phyloP scores from a whole-genome alignment of 257 asterid species.

The Nicotiana knightiana region DNA sequence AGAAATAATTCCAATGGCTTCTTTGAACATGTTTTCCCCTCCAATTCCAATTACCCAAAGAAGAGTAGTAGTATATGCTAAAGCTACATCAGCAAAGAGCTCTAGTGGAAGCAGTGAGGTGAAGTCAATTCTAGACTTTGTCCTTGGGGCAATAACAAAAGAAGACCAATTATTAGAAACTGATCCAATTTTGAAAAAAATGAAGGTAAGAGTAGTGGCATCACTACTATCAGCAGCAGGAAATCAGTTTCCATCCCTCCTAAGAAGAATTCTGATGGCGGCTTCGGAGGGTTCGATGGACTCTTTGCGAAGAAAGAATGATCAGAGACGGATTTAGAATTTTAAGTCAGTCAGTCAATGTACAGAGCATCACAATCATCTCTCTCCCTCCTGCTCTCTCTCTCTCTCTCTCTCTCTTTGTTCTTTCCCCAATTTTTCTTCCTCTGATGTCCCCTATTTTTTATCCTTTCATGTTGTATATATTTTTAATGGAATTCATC shows the following conservation, averaged over 20 bases:
- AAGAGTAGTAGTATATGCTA: constrained; percentile 33
- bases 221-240: constrained; percentile 26
- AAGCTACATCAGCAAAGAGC: constrained; percentile 58
- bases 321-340: not conserved
- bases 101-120: constrained; percentile 50
- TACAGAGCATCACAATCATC: no score
- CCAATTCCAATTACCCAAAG: constrained; percentile 47
- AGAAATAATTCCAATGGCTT: constrained; percentile 39
- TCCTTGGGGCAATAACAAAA: constrained; percentile 48
- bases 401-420: no score
- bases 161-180: constrained; percentile 81
- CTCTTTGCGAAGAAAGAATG: constrained; percentile 53
- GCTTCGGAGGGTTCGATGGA: constrained; percentile 51
- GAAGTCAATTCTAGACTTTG: constrained; percentile 57
- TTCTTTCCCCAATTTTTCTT: no score
- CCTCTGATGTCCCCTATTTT: no score
- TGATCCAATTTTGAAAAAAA: constrained; percentile 74
- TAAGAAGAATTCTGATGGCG: constrained; percentile 27
- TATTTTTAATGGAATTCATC: no score
- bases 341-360: not conserved
- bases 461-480: no score
- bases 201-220: constrained; percentile 39
- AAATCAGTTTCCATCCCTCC: constrained; percentile 34
- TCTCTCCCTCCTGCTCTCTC: no score
- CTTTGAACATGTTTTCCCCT: constrained; percentile 55